Evolutionary conservation across 2,329 filamentous ascomycete species (phyloP), one percentile per base, ranked within the genome.

Genomic region (Trematosphaeria pertusa): DNA sequence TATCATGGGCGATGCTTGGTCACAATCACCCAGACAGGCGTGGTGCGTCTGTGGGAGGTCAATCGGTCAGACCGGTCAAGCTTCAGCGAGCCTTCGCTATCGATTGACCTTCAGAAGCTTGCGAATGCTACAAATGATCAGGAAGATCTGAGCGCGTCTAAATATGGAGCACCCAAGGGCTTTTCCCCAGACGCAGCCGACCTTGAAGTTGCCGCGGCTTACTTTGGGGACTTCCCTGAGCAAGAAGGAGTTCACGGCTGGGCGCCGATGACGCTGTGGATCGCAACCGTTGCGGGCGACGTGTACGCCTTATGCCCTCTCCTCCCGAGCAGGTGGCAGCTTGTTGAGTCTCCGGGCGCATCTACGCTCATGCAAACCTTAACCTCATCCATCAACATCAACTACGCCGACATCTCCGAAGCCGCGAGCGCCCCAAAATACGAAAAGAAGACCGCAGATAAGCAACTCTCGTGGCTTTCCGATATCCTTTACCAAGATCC

Each of bases 231-330:
- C 19, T 76, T 69, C 39, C 82, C 81, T 8, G 75, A 70, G 22
- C 63, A 71, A 44, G 77, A 81, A 43, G 81, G 80, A 28, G 82
- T 86, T 54, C 78, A 84, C 61, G 81, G 82, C 2, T 99, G 94
- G 94, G 89, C 91, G 6, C 85, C 92, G 8, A 97, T 97, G 89
- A 97, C 94, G 0, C 79, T 99, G 9, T 99, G 93, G 90, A 78
- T 97, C 40, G 91, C 92, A n/a, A 99, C 97, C 88, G 85, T 85
- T 28, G 88, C 91, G 49, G 94, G 94, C 3, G 92, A 97, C 65
- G 82, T 97, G 5, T 99, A 99, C 65, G 92, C 93, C 1, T 77
- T 99, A 7, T 97, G 92, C 66, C 94, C 94, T 1, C 79, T 99
- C 31, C 78, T 99, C 22, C 94, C 94, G 0, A 85, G 86, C 40